phyloP scores from a whole-genome alignment of 805 yeast genomes.

The Kluyveromyces siamensis region DNA sequence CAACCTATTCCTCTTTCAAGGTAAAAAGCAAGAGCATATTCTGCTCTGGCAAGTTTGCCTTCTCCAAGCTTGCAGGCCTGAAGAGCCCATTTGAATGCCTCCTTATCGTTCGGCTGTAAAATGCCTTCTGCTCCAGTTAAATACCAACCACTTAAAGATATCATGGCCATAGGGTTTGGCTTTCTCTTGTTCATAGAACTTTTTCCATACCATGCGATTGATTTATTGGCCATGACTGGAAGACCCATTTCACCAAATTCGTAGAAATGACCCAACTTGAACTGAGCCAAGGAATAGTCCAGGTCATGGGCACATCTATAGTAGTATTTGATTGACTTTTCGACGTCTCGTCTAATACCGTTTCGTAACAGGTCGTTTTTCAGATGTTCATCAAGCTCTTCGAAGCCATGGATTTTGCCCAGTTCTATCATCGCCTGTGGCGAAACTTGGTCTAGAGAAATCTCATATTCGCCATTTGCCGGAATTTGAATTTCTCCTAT shows the following conservation, averaged over 20 bases:
- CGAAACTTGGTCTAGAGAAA: constrained; percentile 14
- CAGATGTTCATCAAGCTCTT: constrained; percentile 22
- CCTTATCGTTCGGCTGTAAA: constrained; percentile 45
- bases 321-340: constrained; percentile 43
- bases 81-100: constrained; percentile 60
- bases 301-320: constrained; percentile 47
- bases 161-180: constrained; percentile 59
- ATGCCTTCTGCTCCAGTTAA: constrained; percentile 56
- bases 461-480: neutral
- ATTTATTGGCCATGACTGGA: constrained; percentile 43
- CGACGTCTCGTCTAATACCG: constrained; percentile 22
- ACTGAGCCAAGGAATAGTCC: constrained; percentile 59
- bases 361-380: constrained; percentile 11
- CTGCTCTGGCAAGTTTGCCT: constrained; percentile 51
- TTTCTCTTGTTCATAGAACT: constrained; percentile 41
- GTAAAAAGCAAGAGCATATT: constrained; percentile 61
- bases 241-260: constrained; percentile 58
- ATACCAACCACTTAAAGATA: constrained; percentile 72
- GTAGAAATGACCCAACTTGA: constrained; percentile 60
- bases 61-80: constrained; percentile 43
- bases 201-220: constrained; percentile 66
- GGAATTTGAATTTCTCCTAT: constrained; percentile 21
- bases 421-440: constrained; percentile 53
- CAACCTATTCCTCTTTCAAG: constrained; percentile 60
- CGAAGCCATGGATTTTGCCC: constrained; percentile 45